These are phyloP conservation scores for Teratosphaeria pseudoeucalypti DNA, from an alignment of 2,329 filamentous ascomycete species.

Conservation along the genomic window DNA sequence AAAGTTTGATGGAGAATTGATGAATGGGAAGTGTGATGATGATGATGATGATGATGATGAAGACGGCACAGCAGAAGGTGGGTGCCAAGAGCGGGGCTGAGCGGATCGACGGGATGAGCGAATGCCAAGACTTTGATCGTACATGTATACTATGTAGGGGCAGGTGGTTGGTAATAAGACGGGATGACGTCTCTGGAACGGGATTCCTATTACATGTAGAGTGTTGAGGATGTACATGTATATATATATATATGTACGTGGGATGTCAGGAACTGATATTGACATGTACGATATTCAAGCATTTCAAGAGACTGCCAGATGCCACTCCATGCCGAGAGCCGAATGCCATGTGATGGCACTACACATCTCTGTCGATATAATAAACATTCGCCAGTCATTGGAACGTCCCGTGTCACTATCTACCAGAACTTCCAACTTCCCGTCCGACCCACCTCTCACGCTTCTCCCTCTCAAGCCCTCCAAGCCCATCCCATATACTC, in stretches of 20 bases:
- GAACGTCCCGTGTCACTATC: neutral
- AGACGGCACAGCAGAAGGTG: neutral
- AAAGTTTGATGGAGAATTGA: neutral
- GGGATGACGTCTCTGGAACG: neutral
- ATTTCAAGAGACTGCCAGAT: neutral
- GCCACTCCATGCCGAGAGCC: neutral
- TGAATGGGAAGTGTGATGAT: neutral
- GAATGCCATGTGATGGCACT: neutral
- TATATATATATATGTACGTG: neutral
- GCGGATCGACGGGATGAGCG: neutral
- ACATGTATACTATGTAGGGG: too few species aligned
- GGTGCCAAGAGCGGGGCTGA: neutral
- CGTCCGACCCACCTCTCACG: neutral
- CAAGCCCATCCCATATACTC: neutral
- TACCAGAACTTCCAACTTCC: neutral
- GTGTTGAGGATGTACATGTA: neutral
- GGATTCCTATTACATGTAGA: neutral
- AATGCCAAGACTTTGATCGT: neutral
- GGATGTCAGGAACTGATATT: neutral
- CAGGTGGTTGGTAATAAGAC: too few species aligned
- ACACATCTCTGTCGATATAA: neutral
- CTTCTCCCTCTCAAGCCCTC: neutral
- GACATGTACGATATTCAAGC: neutral
- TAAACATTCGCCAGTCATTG: neutral
- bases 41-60: neutral